phyloP scores from a whole-genome alignment of 148 eudicot genomes.

The Silene latifolia region DNA sequence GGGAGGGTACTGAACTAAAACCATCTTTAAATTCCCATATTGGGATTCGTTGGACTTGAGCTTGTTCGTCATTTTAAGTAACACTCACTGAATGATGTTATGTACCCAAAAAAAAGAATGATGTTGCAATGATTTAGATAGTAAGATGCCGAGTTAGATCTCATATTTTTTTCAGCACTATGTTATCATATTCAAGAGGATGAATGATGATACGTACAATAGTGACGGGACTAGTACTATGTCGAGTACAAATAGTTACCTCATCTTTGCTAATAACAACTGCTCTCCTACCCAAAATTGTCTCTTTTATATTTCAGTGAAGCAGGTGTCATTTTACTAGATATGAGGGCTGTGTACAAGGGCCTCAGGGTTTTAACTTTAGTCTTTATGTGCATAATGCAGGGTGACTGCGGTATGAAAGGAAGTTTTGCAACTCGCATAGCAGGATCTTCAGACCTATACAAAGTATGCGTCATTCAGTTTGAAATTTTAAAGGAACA shows the following conservation, averaged over 20 bases:
- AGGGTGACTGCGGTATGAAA: conserved; percentile 95
- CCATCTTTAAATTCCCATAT: neutral
- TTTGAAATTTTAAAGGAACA: neutral
- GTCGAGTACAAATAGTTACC: neutral
- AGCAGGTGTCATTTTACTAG: neutral
- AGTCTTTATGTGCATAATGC: conserved; percentile 12
- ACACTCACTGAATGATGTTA: neutral
- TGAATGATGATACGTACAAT: conserved; percentile 8
- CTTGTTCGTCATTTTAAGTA: neutral
- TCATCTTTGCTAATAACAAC: neutral
- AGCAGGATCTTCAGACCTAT: conserved; percentile 92
- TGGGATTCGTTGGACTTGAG: neutral
- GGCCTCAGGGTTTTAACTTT: conserved; percentile 7
- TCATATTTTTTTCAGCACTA: neutral
- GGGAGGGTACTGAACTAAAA: neutral
- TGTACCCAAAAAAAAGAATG: neutral
- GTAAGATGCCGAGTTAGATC: neutral
- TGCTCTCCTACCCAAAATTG: neutral
- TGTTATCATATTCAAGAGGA: conserved; percentile 12
- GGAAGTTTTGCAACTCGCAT: conserved; percentile 88
- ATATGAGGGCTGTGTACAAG: neutral
- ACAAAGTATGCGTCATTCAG: conserved; percentile 45
- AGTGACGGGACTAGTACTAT: neutral
- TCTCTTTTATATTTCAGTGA: neutral
- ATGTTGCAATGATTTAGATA: neutral